Evolutionary conservation across 1,284 basidiomycete species (phyloP).

Genomic region (Trametes pubescens): DNA sequence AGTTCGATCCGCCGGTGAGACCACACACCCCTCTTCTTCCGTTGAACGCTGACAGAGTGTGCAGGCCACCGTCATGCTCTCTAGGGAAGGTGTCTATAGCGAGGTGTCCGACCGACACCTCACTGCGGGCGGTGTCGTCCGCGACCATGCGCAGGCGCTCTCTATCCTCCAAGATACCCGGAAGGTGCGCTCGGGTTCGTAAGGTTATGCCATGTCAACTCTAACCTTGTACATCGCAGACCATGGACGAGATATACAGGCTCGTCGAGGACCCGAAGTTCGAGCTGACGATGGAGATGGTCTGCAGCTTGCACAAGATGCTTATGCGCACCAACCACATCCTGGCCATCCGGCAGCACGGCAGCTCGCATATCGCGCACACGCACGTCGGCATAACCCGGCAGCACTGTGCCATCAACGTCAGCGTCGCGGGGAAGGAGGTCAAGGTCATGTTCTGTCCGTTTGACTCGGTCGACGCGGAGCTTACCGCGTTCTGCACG

Average conservation of each 20-base stretch:
- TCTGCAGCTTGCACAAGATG: slow-evolving; percentile 19
- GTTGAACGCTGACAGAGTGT: background rate
- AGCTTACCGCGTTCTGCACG: slow-evolving; percentile 25
- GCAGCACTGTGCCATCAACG: slow-evolving; percentile 22
- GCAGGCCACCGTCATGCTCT: slow-evolving; percentile 12
- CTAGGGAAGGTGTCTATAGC: slow-evolving; percentile 5
- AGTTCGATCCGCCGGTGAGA: slow-evolving; percentile 18
- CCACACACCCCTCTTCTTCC: background rate
- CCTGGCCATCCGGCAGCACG: slow-evolving; percentile 15
- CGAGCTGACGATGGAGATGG: slow-evolving; percentile 20
- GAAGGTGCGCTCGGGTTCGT: background rate
- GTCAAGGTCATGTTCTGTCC: slow-evolving; percentile 27
- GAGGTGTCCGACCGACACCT: slow-evolving; percentile 12
- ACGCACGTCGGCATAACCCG: slow-evolving; percentile 23
- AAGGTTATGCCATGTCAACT: too few relatives aligned
- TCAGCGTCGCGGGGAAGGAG: slow-evolving; percentile 21
- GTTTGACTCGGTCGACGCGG: slow-evolving; percentile 27
- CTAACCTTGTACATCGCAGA: background rate
- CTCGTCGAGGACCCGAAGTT: slow-evolving; percentile 16
- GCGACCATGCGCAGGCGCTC: slow-evolving; percentile 15
- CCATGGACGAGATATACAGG: slow-evolving; percentile 23
- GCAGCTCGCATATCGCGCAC: slow-evolving; percentile 10
- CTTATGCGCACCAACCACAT: slow-evolving; percentile 24
- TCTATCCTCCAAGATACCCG: slow-evolving; percentile 16
- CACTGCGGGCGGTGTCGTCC: slow-evolving; percentile 13